Base-by-base conservation (phyloP, 495 filamentous ascomycete genomes). In the Aspergillus nanangensis region DNA sequence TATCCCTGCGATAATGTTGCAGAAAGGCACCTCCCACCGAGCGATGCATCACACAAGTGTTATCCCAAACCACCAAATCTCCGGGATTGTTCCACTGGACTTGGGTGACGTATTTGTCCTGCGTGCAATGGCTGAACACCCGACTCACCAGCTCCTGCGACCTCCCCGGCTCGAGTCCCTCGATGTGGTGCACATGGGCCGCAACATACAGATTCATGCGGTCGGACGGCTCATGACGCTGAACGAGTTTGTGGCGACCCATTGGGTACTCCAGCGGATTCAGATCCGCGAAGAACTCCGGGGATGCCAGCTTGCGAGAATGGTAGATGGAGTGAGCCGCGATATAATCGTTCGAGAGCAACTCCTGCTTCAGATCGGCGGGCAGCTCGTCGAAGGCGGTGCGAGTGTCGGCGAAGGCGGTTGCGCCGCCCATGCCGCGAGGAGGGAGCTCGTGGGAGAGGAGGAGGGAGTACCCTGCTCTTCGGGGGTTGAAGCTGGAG, bases 1-100 rank as follows among this genome's bases (percentile, higher is more conserved):
- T 59, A 53, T 82, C 78, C 10, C 77, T 51, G 33, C 53, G 60
- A 55, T 68, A 74, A 57, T 69, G 75, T 2, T 72, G 71, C 47
- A 71, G 69, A 41, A 75, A 82, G 1, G 44, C 55, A 1, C 79
- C 79, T 5, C 67, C 66, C 0, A 67, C 70, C 0, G 73, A 76
- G 3, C 76, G 62, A 52, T 83, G 80, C 65, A 80, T 62, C 24
- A 77, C 74, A 20, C 62, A 66, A 0, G 72, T 71, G 51, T 82
- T 83, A 45, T 83, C 80, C 80, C 80, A 84, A 18, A 81, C 70
- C 7, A 81, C 58, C 53, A 82, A 42, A 54, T 82, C 80, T 0
- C 76, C 67, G 0, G 56, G 45, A 9, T 65, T 47, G 34, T 72
- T 43, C 78, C 80, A 82, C 25, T 58, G 52, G 4, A 81, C 67